A percentile compares a stretch with the other conserved stretches of the same genome.
phyloP scores from a whole-genome alignment of 352 stramenopile species.

The Phytophthora chlamydospora region DNA sequence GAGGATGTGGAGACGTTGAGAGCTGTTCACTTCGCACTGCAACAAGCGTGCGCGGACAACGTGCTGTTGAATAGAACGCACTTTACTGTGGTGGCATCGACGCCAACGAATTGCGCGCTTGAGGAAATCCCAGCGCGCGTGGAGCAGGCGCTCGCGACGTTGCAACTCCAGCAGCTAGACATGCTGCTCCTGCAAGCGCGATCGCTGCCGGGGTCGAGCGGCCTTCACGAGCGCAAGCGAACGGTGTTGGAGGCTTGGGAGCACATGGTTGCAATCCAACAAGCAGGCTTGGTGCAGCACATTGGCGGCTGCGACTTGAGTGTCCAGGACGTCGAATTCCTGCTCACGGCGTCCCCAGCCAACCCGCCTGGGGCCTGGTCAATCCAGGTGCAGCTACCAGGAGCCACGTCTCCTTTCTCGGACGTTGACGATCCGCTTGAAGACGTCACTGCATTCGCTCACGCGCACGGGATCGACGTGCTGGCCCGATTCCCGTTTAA shows the following conservation, averaged over 20 bases:
- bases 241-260: slow-evolving; percentile 53
- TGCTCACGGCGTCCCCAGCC: slow-evolving; percentile 39
- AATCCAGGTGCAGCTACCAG: slow-evolving; percentile 21
- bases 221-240: slow-evolving; percentile 47
- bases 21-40: slow-evolving; percentile 33
- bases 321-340: slow-evolving; percentile 65
- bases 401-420: not conserved
- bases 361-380: slow-evolving; percentile 32
- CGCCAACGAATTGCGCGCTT: slow-evolving; percentile 20
- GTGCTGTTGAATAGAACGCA: slow-evolving; percentile 32
- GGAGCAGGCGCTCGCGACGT: slow-evolving; percentile 32
- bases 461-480: slow-evolving; percentile 49
- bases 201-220: slow-evolving; percentile 10
- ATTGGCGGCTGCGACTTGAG: slow-evolving; percentile 56
- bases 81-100: slow-evolving; percentile 39
- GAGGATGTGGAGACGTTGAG: slow-evolving; percentile 40
- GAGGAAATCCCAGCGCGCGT: slow-evolving; percentile 32
- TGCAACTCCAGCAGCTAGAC: slow-evolving; percentile 50
- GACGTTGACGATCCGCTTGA: slow-evolving; percentile 21
- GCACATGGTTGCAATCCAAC: slow-evolving; percentile 42
- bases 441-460: slow-evolving; percentile 44
- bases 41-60: slow-evolving; percentile 36
- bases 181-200: slow-evolving; percentile 48
- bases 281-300: slow-evolving; percentile 38
- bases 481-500: slow-evolving; percentile 45